phyloP scores from a whole-genome alignment of 225 moss, liverwort and hornwort genomes.

The Physcomitrellopsis africana region DNA sequence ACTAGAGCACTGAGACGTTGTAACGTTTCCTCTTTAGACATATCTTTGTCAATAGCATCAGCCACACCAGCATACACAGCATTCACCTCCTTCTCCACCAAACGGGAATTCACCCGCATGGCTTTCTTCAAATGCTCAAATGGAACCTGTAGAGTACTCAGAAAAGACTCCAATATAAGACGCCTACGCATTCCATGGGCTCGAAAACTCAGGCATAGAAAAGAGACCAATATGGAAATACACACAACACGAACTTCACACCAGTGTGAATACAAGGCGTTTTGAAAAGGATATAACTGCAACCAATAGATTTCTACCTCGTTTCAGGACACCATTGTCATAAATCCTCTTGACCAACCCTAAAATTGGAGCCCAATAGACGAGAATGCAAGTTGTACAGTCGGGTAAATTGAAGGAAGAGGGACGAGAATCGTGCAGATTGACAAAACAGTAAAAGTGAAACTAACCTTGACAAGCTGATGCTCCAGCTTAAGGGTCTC shows the following conservation, averaged over 20 bases:
- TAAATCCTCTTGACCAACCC: too few species aligned
- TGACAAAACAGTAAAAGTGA: too few species aligned
- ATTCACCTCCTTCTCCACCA: constrained; percentile 82
- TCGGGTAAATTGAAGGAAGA: too few species aligned
- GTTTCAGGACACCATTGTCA: too few species aligned
- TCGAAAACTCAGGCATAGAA: neutral
- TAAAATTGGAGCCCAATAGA: neutral
- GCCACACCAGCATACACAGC: constrained; percentile 77
- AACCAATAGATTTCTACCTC: too few species aligned
- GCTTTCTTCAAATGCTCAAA: constrained; percentile 82
- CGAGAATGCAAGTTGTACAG: neutral
- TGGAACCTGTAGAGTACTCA: constrained; percentile 39
- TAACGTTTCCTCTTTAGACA: constrained; percentile 80
- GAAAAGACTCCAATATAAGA: neutral
- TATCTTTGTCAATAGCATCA: constrained; percentile 71
- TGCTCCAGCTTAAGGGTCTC: constrained; percentile 83
- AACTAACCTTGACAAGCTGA: constrained; percentile 63
- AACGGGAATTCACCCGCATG: constrained; percentile 63
- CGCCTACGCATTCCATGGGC: neutral
- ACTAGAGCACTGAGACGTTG: constrained; percentile 78
- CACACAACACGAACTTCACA: too few species aligned
- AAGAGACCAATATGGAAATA: too few species aligned
- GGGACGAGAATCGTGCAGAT: too few species aligned
- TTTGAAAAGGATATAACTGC: too few species aligned
- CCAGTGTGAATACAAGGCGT: too few species aligned